Evolutionary conservation across 176 grass and related monocot genomes (phyloP), one percentile per base, ranked within the genome.

Genomic region (Calamus simplicifolius): DNA sequence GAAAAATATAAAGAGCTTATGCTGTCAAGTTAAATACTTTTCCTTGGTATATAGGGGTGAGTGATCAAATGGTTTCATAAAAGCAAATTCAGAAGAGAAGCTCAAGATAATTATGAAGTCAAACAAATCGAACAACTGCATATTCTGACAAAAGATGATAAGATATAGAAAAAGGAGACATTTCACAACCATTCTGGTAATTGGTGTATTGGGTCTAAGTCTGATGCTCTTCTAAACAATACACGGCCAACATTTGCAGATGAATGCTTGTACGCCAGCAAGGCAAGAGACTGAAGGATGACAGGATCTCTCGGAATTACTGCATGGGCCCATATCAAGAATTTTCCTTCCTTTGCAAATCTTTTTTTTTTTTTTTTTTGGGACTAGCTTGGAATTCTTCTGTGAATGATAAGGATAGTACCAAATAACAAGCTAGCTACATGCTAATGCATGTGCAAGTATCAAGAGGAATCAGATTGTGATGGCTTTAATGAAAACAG

Each of bases 111-210:
- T 43, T 13, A 12, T 43, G 12, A 43, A 23, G 12, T 43, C 35
- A 43, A 7, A 13, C 12, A 10, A 12, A 43, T 13, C 12, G 35
- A 43, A 43, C 21, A 23, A 23, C 35, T 43, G 12, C 31, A 35
- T 7, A 23, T 35, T 35, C 31, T 35, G 35, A 43, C 12, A 43
- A 23, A 43, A 43, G 8, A 43, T 13, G 3, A 2, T 7, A 12
- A 43, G 8, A 43, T 43, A 43, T 10, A 12, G 57, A 64, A 52
- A 31, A 19, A 16, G 52, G 50, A 61, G 77, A 76, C 58, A 73
- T 52, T 77, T 80, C 88, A 97, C 92, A 62, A 91, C 85, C 92
- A 97, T 68, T 88, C 81, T 63, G 92, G 92, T 58, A n/a, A n/a
- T n/a, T 97, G 92, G 67, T 97, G 92, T 31, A 72, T 79, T 71